A percentile compares a stretch with the other conserved stretches of the same genome.
Evolutionary conservation across 441 rosid genomes (phyloP).

Genomic region (Hypseocharis bilobata): DNA sequence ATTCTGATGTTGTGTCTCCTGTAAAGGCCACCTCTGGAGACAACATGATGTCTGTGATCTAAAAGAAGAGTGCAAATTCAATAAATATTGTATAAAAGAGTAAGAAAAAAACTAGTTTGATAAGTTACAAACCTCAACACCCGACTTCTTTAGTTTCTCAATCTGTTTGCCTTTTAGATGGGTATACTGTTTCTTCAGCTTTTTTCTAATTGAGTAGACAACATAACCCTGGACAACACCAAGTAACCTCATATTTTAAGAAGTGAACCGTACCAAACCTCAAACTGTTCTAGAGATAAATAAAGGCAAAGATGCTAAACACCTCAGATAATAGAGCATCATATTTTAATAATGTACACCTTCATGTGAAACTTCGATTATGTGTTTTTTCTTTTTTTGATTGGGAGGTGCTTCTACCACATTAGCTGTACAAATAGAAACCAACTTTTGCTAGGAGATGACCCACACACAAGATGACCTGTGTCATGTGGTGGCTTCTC

Average conservation of each 20-base stretch:
- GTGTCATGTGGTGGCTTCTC: too few relatives aligned
- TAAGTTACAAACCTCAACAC: slow-evolving; percentile 49
- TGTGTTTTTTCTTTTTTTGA: too few relatives aligned
- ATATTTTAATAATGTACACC: slow-evolving; percentile 5
- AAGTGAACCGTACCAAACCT: background rate
- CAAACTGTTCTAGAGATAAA: background rate
- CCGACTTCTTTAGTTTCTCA: slow-evolving; percentile 81
- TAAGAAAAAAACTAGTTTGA: background rate
- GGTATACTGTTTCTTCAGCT: slow-evolving; percentile 73
- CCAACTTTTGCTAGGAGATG: too few relatives aligned
- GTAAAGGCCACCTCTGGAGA: slow-evolving; percentile 90
- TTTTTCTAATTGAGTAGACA: slow-evolving; percentile 68
- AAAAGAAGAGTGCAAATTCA: slow-evolving; percentile 17
- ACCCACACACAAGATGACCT: background rate
- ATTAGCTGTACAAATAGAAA: too few relatives aligned
- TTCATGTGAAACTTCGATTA: too few relatives aligned
- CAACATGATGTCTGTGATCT: slow-evolving; percentile 70
- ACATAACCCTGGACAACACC: slow-evolving; percentile 62
- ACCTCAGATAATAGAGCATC: background rate
- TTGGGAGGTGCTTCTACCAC: too few relatives aligned
- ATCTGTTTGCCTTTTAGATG: slow-evolving; percentile 87
- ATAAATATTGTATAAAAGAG: slow-evolving; percentile 7
- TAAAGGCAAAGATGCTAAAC: slow-evolving; percentile 3
- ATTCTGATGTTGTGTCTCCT: slow-evolving; percentile 85
- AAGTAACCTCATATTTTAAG: slow-evolving; percentile 8